Percentiles rank a stretch among this genome's conserved stretches.
Evolutionary conservation across 768 basidiomycete species (phyloP).

Genomic region (Phylloporus rhodoxanthus): DNA sequence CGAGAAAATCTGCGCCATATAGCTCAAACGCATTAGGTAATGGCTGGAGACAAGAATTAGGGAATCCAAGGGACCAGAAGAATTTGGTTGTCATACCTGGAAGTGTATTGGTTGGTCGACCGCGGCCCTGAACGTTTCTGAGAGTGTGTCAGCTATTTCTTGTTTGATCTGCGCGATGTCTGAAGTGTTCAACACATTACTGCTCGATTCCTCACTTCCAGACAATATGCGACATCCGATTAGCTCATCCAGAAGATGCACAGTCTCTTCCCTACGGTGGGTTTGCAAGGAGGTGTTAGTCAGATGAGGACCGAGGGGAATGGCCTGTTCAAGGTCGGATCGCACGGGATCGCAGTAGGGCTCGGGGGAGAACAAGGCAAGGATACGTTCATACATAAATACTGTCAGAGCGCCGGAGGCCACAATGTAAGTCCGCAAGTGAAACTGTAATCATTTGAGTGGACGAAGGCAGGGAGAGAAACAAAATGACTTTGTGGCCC

Average conservation of each 20-base stretch:
- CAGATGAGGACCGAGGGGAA: conserved; percentile 61
- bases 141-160: conserved; percentile 60
- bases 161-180: conserved; percentile 50
- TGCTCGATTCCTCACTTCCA: conserved; percentile 16
- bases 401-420: conserved; percentile 71
- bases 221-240: conserved; percentile 55
- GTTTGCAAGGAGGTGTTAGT: conserved; percentile 90
- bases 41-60: conserved; percentile 41
- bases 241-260: conserved; percentile 77
- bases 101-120: conserved; percentile 78
- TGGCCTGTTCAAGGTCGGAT: conserved; percentile 21
- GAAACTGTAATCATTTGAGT: conserved; percentile 59
- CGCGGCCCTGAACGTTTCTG: conserved; percentile 83
- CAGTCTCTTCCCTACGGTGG: conserved; percentile 58
- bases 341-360: conserved; percentile 53
- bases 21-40: conserved; percentile 92
- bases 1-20: conserved; percentile 89
- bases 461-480: not conserved
- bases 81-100: conserved; percentile 45
- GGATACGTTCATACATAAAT: conserved; percentile 74
- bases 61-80: not conserved
- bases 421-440: conserved; percentile 84
- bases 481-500: conserved; percentile 54
- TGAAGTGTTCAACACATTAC: conserved; percentile 14
- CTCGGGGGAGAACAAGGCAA: conserved; percentile 81